Conservation (phyloP, 352 stramenopile species). For the Phytophthora fragariae region DNA sequence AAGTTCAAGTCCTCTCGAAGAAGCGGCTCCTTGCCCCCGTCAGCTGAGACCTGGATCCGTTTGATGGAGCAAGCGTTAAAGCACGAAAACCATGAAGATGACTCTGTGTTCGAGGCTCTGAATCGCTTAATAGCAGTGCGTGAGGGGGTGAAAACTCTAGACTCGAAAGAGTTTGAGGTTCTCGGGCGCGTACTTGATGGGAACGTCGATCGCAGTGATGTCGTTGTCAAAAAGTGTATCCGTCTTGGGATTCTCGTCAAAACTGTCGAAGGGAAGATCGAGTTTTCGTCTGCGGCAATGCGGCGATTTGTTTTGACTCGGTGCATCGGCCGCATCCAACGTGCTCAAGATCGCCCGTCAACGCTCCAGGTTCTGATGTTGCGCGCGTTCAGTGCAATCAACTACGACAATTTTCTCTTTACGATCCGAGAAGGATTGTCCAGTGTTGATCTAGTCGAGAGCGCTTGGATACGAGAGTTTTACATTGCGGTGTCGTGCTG, state of each 20-base stretch:
- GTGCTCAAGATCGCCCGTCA: background rate
- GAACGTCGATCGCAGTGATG: background rate
- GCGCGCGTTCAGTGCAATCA: background rate
- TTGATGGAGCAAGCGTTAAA: background rate
- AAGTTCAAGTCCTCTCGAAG: background rate
- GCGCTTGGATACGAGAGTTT: background rate
- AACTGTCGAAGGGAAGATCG: background rate
- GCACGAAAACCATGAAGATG: background rate
- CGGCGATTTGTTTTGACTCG: background rate
- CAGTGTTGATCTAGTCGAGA: background rate
- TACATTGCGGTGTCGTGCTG: background rate
- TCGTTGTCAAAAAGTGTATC: background rate
- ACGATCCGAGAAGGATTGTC: background rate
- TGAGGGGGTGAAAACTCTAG: background rate
- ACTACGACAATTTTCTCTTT: background rate
- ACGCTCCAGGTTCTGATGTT: background rate
- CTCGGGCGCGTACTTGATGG: background rate
- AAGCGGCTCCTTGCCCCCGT: background rate
- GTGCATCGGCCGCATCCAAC: background rate
- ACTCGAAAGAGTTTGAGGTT: background rate
- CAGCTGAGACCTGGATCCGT: background rate
- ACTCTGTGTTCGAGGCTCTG: background rate
- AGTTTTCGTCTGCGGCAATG: background rate
- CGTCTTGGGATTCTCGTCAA: background rate
- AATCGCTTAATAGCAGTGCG: background rate